Evolutionary conservation across 2,329 filamentous ascomycete genomes (phyloP), one percentile per base, ranked within the genome.

Genomic region (Ophiostoma montium): DNA sequence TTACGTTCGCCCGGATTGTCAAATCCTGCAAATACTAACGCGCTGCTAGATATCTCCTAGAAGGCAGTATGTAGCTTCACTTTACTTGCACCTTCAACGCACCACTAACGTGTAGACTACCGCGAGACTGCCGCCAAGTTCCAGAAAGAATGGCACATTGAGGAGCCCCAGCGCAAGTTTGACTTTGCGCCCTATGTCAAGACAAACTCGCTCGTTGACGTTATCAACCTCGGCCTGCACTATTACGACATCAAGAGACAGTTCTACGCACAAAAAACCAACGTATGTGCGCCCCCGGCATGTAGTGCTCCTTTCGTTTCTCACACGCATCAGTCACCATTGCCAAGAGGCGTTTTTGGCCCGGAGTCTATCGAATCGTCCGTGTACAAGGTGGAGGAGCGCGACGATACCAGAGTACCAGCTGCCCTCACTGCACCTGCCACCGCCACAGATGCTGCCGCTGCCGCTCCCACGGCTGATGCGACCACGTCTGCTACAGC

Each of bases 91-190:
- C 39, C 39, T 36, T 15, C 35, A 39, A 18, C 18, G 31, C 30
- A 38, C 19, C 36, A 47, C 52, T 56, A 52, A 58, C 52, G 48
- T 3, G 27, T 67, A 82, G 78, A 80, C 68, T 82, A 80, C 67
- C 73, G 74, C 65, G 78, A 82, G 63, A 80, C 78, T 39, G 78
- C 78, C 49, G 73, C 76, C 65, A 80, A 79, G 61, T 75, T 82
- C 57, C 77, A 81, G 60, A 80, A 81, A 62, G 78, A 82, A 67
- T 82, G 78, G 78, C 72, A 78, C 63, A 67, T 79, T 55, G 67
- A 71, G 59, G 70, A 76, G 63, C 78, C 78, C 57, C 76, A 81
- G 61, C 71, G 72, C 58, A 68, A 79, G 53, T 75, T 82, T 54
- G 68, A 73, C 53, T 82, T 82, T 63, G 78, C 78, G 61, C 74